phyloP scores from a whole-genome alignment of 139 green algal species.

The Micromonas pusilla region DNA sequence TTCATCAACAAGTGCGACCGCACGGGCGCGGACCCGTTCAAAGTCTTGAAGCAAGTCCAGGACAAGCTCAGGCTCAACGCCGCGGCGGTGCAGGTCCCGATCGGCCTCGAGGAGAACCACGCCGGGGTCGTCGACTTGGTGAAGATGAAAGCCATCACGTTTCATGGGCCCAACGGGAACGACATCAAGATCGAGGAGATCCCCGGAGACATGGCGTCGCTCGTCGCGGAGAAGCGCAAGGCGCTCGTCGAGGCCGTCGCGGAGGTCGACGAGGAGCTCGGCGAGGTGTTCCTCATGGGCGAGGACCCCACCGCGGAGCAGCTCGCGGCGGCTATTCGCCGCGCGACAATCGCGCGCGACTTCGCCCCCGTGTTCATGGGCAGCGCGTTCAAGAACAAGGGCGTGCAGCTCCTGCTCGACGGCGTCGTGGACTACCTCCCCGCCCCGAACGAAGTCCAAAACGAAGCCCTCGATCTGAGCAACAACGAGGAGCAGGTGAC shows the following conservation, averaged over 20 bases:
- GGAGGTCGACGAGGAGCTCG: conserved; percentile 86
- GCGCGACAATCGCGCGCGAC: conserved; percentile 60
- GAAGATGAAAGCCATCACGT: conserved; percentile 49
- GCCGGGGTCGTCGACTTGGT: conserved; percentile 89
- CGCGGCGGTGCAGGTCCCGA: conserved; percentile 81
- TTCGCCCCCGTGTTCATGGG: conserved; percentile 96
- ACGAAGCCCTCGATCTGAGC: conserved; percentile 25
- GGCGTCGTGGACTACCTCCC: conserved; percentile 90
- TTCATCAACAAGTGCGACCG: conserved; percentile 87
- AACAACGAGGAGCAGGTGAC: conserved; percentile 35
- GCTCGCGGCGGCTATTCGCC: conserved; percentile 62
- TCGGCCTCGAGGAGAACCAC: conserved; percentile 85
- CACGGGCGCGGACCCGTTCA: conserved; percentile 69
- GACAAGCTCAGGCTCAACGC: conserved; percentile 73
- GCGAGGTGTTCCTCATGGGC: conserved; percentile 83
- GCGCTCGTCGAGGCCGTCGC: conserved; percentile 42
- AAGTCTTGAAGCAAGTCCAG: conserved; percentile 50
- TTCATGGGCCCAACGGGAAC: conserved; percentile 68
- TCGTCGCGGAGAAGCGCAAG: conserved; percentile 34
- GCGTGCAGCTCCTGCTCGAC: conserved; percentile 75
- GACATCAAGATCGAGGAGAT: conserved; percentile 49
- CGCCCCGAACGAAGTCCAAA: conserved; percentile 62
- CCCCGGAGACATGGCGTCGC: conserved; percentile 46
- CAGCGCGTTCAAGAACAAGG: conserved; percentile 83
- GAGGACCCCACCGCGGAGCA: conserved; percentile 55